Conservation (phyloP, 2,329 filamentous ascomycete species). For the Immersiporthe knoxdaviesiana region DNA sequence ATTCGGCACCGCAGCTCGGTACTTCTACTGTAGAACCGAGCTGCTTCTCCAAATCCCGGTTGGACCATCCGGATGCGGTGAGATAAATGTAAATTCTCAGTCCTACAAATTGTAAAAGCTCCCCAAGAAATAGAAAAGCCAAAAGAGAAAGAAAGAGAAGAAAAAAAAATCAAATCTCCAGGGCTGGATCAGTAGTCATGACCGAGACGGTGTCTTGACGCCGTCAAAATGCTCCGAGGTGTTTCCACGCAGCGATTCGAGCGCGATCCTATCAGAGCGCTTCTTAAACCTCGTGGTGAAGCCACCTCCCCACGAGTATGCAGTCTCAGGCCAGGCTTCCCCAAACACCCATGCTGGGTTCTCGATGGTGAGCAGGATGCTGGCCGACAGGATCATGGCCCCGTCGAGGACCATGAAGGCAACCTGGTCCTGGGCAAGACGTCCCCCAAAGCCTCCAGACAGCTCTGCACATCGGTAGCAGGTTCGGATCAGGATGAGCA, state of each 20-base stretch:
- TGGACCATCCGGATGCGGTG: background rate
- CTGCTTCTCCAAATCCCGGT: background rate
- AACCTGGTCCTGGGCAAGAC: constrained; percentile 47
- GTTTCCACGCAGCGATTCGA: constrained; percentile 5
- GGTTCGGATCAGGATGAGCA: constrained; percentile 53
- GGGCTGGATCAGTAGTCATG: no score
- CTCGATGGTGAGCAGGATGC: constrained; percentile 34
- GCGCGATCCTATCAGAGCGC: constrained; percentile 7
- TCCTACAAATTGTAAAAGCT: no score
- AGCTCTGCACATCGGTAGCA: constrained; percentile 61
- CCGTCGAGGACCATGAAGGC: constrained; percentile 49
- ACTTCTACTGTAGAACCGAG: background rate
- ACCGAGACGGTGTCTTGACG: background rate
- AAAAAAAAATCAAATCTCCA: no score
- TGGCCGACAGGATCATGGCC: constrained; percentile 49
- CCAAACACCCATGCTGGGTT: constrained; percentile 11
- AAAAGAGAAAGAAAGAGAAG: no score
- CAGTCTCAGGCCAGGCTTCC: background rate
- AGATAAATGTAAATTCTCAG: background rate
- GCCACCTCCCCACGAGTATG: background rate
- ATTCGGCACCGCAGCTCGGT: background rate
- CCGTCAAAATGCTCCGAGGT: background rate
- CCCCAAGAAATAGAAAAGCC: no score
- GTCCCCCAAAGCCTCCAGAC: constrained; percentile 53
- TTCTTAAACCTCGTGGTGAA: background rate